Evolutionary conservation across 2,329 filamentous ascomycete species (phyloP), one percentile per base, ranked within the genome.

Genomic region (Thelonectria olida): DNA sequence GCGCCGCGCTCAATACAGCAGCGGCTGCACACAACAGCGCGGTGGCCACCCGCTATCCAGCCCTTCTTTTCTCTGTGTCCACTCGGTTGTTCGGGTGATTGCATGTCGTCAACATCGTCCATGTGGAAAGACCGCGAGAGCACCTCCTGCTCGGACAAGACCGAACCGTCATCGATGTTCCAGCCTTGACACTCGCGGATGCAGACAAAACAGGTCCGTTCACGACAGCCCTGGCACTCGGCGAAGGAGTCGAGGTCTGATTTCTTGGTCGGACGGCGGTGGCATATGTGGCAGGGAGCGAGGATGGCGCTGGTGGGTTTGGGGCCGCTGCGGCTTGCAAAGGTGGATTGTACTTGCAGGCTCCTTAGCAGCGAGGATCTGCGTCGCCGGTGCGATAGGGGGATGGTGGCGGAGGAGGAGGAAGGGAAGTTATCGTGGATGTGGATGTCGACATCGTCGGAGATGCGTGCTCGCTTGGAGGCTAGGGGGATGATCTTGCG

Each of bases 141-240:
- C 17, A 74, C 72, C 59, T 80, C 75, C 54, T 78, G 72, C 48
- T 78, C 75, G 7, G 70, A 71, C 4, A 74, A 65, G 7, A 69
- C 27, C 49, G 63, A 62, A 23, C 51, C 67, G 8, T 70, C 66
- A 20, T 71, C 61, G 17, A 57, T 53, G 27, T 70, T 64, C 80
- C 82, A 84, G 2, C 85, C 85, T 12, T 83, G 78, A 67, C 90
- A 92, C 66, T 86, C 79, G 23, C 90, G 79, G 44, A 90, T 84
- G 72, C 90, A 92, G n/a, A 92, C 81, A 70, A 85, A 91, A 72
- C 90, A 92, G 1, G 89, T 86, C 41, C 88, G 81, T 63, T 84
- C 79, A 9, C 82, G 80, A 71, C 90, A 92, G 13, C 85, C 82
- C 66, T 85, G 78, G 73, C 90, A 92, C 68, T 87, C 81, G 47